Base-by-base conservation (phyloP, 768 basidiomycete genomes). In the Collybia mongolica region DNA sequence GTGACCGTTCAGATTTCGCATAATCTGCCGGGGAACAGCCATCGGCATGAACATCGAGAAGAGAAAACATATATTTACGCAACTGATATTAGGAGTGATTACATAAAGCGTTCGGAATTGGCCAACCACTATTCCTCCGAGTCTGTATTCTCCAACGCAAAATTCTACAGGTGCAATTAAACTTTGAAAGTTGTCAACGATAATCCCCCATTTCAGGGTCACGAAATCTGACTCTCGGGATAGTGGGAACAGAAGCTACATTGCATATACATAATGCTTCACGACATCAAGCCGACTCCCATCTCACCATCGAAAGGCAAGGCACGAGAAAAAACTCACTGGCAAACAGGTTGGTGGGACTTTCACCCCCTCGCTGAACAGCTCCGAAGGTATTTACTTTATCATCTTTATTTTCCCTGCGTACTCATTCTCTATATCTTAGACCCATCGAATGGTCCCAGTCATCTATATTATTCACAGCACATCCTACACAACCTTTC, bases 301-400 rank as follows among this genome's bases (percentile, higher is more conserved):
- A 37, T 65, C 38, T 72, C 76, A 15, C 69, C 80, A 15, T 66
- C 73, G 40, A 86, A 84, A 59, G 79, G 79, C 19, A 86, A 83
- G 64, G 68, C 58, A 20, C 78, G 69, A 51, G 80, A 80, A 55
- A 73, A 72, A 47, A 68, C 66, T 20, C 72, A 72, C 42, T 88
- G 84, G 83, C 76, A 78, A 19, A 61, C 81, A 23, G 80, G 80
- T 23, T 90, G 88, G 88, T 90, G 86, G 86, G 84, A 90, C 54
- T 74, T 85, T 37, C 72, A 79, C 52, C 80, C 85, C 22, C 69
- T 88, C 36, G 66, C 76, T 5, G 87, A 88, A 60, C 71, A 76
- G 29, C 69, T 78, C 2, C 70, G 71, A 54, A 75, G 80, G 88
- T 84, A 54, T 42, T 69, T 62, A 39, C 47, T 2, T 41, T 23